Evolutionary conservation across 768 basidiomycete genomes (phyloP), one percentile per base, ranked within the genome.

Genomic region (Russula earlei): DNA sequence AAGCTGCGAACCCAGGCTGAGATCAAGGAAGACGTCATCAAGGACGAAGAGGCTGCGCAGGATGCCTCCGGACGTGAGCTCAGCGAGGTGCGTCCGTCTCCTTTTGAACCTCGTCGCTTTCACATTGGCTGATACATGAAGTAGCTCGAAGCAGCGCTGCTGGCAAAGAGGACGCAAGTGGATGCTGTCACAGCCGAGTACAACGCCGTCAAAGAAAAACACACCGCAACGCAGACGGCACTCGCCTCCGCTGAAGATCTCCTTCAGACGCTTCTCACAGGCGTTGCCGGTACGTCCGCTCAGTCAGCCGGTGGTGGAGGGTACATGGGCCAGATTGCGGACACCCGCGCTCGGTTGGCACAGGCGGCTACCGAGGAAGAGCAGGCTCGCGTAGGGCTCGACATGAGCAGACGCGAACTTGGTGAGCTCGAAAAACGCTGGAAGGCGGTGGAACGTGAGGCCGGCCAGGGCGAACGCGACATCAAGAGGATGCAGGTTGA

Each of bases 271-370:
- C 82, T 98, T 19, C 76, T 95, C 45, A 98, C 95, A 0, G 96
- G 96, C 42, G 81, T 97, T 10, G 83, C 92, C 1, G 85, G 4
- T 77, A 73, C 38, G 77, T 77, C 49, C 70, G 47, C 75, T 27
- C 82, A 80, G 55, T 83, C 82, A 38, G 80, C 82, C 10, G 84
- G 87, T 9, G 91, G 93, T 2, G 96, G 96, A 0, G 56, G 56
- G 2, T 98, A 97, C 69, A 86, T 98, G 83, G 96, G 93, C 19
- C 94, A 97, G 68, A 80, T 99, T 40, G 88, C 93, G 0, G 84
- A 90, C 14, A 89, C 93, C 0, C 83, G 83, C 63, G 80, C 80
- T 2, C 81, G 82, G 3, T 71, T 86, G 0, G 83, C 91, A 0
- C 85, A 89, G 51, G 85, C 84, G 0, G 74, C 78, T 8, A 85